Conservation (phyloP, 805 yeast genomes). For the Tetrapisispora iriomotensis region DNA sequence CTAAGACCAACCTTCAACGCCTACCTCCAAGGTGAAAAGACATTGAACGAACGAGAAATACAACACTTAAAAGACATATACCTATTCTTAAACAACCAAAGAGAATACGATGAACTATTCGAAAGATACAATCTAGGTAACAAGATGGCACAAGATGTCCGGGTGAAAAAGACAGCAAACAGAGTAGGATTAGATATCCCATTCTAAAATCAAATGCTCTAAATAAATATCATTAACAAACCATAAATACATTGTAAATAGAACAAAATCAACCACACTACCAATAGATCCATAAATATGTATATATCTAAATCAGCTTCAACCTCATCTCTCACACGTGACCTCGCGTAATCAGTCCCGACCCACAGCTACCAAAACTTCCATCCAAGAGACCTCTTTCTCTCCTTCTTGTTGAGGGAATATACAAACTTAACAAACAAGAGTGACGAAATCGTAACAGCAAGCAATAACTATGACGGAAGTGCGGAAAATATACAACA, state of each 20-base stretch:
- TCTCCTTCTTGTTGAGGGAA: too few species aligned
- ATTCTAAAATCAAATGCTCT: neutral
- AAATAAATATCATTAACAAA: too few species aligned
- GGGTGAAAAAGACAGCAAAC: conserved; percentile 69
- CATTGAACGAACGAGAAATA: neutral
- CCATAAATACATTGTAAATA: neutral
- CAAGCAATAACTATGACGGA: too few species aligned
- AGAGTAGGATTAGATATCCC: conserved; percentile 80
- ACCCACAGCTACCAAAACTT: too few species aligned
- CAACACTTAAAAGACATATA: conserved; percentile 49
- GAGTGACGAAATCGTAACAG: too few species aligned
- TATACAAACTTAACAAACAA: too few species aligned
- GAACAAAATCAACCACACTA: neutral
- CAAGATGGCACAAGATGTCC: conserved; percentile 66
- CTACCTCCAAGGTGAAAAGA: conserved; percentile 4
- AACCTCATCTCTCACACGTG: too few species aligned
- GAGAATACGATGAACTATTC: conserved; percentile 65
- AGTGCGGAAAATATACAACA: too few species aligned
- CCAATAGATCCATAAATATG: neutral
- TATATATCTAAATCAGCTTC: too few species aligned
- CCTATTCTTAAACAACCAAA: conserved; percentile 58
- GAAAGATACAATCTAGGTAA: conserved; percentile 87
- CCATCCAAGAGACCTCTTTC: too few species aligned
- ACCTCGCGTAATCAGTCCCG: too few species aligned
- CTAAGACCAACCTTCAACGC: conserved; percentile 8